phyloP scores from a whole-genome alignment of 441 rosid species.

The Gossypium schwendimanii region DNA sequence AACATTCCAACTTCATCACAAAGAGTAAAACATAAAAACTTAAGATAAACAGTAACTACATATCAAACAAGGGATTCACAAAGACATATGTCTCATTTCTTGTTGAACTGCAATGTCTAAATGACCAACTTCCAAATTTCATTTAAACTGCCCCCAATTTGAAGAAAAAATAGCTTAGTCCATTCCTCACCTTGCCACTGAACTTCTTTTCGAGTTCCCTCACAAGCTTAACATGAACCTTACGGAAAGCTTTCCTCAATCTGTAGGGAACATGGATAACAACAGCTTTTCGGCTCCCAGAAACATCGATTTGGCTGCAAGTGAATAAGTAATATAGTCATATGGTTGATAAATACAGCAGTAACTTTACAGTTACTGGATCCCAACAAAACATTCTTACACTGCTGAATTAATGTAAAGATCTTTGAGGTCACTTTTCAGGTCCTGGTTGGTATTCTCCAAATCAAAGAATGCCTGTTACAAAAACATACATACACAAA shows the following conservation, averaged over 20 bases:
- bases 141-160: neutral
- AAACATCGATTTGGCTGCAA: conserved; percentile 60
- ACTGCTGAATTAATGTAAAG: conserved; percentile 51
- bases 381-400: conserved; percentile 26
- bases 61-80: neutral
- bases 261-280: conserved; percentile 64
- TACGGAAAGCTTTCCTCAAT: conserved; percentile 60
- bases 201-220: conserved; percentile 81
- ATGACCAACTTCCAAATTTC: neutral
- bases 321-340: neutral
- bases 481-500: neutral
- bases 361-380: neutral
- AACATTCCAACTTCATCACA: neutral
- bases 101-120: neutral
- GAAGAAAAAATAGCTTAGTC: neutral
- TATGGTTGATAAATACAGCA: neutral
- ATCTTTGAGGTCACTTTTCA: conserved; percentile 68
- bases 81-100: neutral
- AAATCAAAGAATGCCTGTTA: conserved; percentile 49
- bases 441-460: conserved; percentile 58
- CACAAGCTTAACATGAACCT: conserved; percentile 67
- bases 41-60: neutral
- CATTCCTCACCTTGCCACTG: conserved; percentile 56
- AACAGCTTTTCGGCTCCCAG: conserved; percentile 63
- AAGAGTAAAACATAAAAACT: neutral